Conservation (phyloP, 768 basidiomycete species). For the Suillus cothurnatus region DNA sequence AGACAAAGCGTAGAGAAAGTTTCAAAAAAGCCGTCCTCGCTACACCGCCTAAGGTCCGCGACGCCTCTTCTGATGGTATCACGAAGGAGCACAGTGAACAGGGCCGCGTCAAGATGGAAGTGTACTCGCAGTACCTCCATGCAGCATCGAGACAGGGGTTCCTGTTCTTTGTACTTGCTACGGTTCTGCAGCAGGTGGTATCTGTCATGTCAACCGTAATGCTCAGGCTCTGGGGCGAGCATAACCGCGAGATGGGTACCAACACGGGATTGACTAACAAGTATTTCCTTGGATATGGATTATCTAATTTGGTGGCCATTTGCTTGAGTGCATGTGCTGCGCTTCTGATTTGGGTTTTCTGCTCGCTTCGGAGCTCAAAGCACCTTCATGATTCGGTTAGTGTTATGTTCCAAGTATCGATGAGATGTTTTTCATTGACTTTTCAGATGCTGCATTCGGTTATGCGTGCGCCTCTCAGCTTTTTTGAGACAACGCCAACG, state of each 20-base stretch:
- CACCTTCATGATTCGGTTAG: constrained; percentile 76
- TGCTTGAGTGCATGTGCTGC: constrained; percentile 56
- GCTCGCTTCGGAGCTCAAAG: constrained; percentile 72
- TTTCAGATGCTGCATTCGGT: constrained; percentile 76
- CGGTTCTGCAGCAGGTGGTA: constrained; percentile 55
- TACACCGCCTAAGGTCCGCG: constrained; percentile 39
- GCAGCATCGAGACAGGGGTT: constrained; percentile 81
- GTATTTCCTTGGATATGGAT: constrained; percentile 67
- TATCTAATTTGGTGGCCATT: constrained; percentile 62
- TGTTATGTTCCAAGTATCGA: constrained; percentile 11
- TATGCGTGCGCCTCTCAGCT: constrained; percentile 81
- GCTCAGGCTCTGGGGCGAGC: constrained; percentile 82
- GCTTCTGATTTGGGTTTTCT: constrained; percentile 75
- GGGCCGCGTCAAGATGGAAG: constrained; percentile 75
- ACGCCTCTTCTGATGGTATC: constrained; percentile 46
- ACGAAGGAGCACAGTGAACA: constrained; percentile 76
- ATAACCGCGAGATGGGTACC: constrained; percentile 60
- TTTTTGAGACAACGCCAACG: constrained; percentile 88
- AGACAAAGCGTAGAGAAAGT: constrained; percentile 57
- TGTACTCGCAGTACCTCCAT: constrained; percentile 77
- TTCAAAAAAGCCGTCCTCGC: constrained; percentile 59
- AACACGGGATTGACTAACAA: constrained; percentile 57
- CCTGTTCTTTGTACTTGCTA: constrained; percentile 59
- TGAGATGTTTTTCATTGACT: constrained; percentile 9
- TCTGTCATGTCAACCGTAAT: constrained; percentile 64